Evolutionary conservation across 208 protist genomes (phyloP).

Genomic region (Tritrichomonas musculus): DNA sequence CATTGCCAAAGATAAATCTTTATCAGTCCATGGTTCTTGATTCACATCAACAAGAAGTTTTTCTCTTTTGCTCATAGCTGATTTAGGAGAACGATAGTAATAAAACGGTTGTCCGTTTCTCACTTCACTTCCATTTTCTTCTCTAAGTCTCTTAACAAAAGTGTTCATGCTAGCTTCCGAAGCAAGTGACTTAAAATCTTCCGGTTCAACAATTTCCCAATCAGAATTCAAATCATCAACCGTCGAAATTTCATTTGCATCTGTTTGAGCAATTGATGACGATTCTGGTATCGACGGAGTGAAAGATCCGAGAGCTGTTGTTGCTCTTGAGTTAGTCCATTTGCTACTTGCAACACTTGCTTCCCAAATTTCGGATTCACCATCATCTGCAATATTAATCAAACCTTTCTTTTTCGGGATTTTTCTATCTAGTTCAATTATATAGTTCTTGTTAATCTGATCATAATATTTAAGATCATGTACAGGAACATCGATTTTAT

Average conservation of each 20-base stretch:
- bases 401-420: too few relatives aligned
- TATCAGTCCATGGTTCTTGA: not conserved
- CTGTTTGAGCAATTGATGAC: too few relatives aligned
- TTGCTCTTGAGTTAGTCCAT: too few relatives aligned
- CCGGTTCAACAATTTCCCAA: not conserved
- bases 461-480: constrained; percentile 21
- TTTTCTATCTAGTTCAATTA: not conserved
- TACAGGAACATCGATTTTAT: not conserved
- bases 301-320: too few relatives aligned
- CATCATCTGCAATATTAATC: too few relatives aligned
- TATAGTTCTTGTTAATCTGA: not conserved
- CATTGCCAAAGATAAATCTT: not conserved
- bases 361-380: too few relatives aligned
- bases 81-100: not conserved
- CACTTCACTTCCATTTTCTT: not conserved
- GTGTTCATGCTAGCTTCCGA: not conserved
- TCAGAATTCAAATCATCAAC: not conserved
- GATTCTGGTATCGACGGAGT: too few relatives aligned
- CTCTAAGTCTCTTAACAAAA: not conserved
- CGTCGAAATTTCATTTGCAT: too few relatives aligned
- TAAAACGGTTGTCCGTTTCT: not conserved
- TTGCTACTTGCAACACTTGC: too few relatives aligned
- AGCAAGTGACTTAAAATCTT: not conserved
- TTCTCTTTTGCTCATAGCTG: not conserved
- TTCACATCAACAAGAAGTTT: not conserved